Evolutionary conservation across 805 yeast genomes (phyloP).

Genomic region (Spathaspora boniae): DNA sequence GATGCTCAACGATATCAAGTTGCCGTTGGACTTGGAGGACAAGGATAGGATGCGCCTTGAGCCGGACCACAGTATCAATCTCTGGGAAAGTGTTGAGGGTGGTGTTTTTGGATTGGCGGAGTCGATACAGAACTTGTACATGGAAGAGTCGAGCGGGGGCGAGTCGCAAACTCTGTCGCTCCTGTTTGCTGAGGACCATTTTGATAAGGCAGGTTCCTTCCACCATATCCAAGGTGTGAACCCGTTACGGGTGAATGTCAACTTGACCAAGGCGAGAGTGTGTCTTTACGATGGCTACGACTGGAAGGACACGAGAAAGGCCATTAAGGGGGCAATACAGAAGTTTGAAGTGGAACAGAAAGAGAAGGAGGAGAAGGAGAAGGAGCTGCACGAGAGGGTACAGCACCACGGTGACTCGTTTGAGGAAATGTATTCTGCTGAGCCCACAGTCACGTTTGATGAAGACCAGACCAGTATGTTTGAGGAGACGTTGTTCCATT

Average conservation of each 20-base stretch:
- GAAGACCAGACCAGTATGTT: conserved; percentile 25
- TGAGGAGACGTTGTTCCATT: conserved; percentile 70
- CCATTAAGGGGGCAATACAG: conserved; percentile 63
- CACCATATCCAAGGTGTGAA: conserved; percentile 8
- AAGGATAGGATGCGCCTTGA: conserved; percentile 54
- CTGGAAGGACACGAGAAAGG: conserved; percentile 73
- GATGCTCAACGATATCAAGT: conserved; percentile 65
- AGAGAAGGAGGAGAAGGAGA: conserved; percentile 15
- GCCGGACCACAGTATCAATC: conserved; percentile 26
- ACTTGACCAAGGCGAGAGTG: conserved; percentile 38
- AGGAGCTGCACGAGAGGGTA: conserved; percentile 1
- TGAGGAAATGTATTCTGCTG: background rate
- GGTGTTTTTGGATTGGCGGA: conserved; percentile 20
- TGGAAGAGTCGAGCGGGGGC: conserved; percentile 8
- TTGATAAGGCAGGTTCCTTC: conserved; percentile 9
- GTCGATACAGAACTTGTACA: conserved; percentile 1
- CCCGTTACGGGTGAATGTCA: conserved; percentile 28
- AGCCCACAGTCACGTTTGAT: conserved; percentile 8
- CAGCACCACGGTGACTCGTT: background rate
- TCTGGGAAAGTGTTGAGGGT: conserved; percentile 41
- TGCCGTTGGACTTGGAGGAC: conserved; percentile 58
- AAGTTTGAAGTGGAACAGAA: conserved; percentile 52
- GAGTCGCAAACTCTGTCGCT: conserved; percentile 8
- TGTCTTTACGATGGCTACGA: conserved; percentile 87
- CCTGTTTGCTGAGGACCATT: conserved; percentile 26